Evolutionary conservation across 2,329 filamentous ascomycete genomes (phyloP), one percentile per base, ranked within the genome.

Genomic region (Apiospora malaysiana): DNA sequence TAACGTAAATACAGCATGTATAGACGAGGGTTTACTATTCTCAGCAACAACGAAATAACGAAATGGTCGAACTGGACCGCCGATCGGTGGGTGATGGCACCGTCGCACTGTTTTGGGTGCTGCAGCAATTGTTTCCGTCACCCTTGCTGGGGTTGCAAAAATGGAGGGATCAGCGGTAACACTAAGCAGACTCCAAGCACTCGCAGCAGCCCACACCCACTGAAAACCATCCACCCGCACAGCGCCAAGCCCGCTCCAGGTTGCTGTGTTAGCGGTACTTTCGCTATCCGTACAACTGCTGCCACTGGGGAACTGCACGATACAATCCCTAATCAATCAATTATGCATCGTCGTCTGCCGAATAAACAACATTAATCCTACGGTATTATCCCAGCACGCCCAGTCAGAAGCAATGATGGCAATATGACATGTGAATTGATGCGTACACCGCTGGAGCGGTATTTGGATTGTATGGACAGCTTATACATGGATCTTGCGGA

Each of bases 121-220:
- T 18, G 56, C 27, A 63, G 21, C 56, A 63, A 40, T 63, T 63
- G 56, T 63, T 63, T 63, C 56, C 56, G 21, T 63, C 56, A 40
- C 18, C 56, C 56, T 40, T 63, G 56, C 56, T 18, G 32, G 27
- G 51, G 51, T 59, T 27, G 51, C 51, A 59, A 27, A 59, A 18
- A 5, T 18, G 27, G 51, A n/a, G 27, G 51, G 51, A 59, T 59
- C 25, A 18, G 32, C 51, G 25, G 27, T 59, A 37, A 40, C 27
- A 37, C 51, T 59, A 59, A 59, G 45, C 21, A n/a, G 12, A 23
- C 12, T 10, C 27, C 10, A 23, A 23, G 6, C 49, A 23, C 12
- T 10, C 27, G 23, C 49, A 23, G 6, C 49, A 25, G 16, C 49
- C 18, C 6, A 21, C 16, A 9, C 21, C 51, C 51, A 59, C 51